Base-by-base conservation (phyloP, 305 asterid genomes). In the Stenogyne calaminthoides region DNA sequence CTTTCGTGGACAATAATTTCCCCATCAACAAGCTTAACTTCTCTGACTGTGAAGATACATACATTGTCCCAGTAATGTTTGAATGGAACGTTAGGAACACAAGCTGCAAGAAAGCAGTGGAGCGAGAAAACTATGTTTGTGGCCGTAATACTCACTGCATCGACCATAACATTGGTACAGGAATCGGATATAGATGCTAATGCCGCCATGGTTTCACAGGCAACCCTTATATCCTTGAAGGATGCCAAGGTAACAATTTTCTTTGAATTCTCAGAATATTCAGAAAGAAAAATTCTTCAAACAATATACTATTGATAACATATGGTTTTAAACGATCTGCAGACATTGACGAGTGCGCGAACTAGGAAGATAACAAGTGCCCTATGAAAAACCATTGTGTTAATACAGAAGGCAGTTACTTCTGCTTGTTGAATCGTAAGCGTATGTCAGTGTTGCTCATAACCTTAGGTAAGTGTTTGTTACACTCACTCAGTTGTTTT, bases 281-380 rank as follows among this genome's bases (percentile, higher is more conserved):
- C 12, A 3, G 52, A 46, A 14, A 12, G 52, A 46, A 46, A 46
- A 12, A 4, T 12, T 46, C 18, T 12, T 46, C 18, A 46, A 46
- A 46, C 1, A 46, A 46, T 36, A 29, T 29, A 29, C 0, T 29
- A 29, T 0, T 29, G 2, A 29, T 29, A 3, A 34, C 63, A 29
- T 29, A 3, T 29, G 34, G 34, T 4, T 29, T 29, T 29, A 3
- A 29, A 29, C 25, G 25, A 22, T 29, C 42, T 66, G 19, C 36
- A 81, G 88, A 80, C 40, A 61, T 82, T 0, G 42, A 82, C 1
- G 87, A 82, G 77, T 82, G 89, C 69, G 56, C 36, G 16, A 60
- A 61, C 40, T 37, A 66, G 52, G 14, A 46, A 46, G 52, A 46
- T 46, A 46, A 46, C 55, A 56, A 0, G 2, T 82, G 86, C 71